A percentile compares a stretch with the other conserved stretches of the same genome.
phyloP scores from a whole-genome alignment of 768 basidiomycete genomes.

The Phlegmacium glaucopus region DNA sequence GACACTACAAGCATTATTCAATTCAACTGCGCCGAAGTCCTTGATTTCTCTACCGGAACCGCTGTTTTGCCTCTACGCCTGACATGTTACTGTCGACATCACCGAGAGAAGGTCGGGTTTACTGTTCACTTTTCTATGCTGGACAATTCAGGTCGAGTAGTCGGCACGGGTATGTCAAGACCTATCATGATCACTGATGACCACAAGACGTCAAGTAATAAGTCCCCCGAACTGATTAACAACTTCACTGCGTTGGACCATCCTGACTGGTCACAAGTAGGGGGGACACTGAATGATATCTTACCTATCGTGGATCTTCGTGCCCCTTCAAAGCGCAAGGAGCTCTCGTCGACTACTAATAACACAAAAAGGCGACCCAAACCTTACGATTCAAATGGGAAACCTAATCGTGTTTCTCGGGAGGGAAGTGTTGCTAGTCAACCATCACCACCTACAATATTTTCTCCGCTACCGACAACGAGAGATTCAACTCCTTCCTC shows the following conservation, averaged over 20 bases:
- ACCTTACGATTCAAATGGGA: slow-evolving; percentile 59
- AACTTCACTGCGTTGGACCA: slow-evolving; percentile 34
- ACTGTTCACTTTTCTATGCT: slow-evolving; percentile 85
- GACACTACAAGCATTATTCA: slow-evolving; percentile 86
- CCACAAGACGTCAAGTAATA: slow-evolving; percentile 75
- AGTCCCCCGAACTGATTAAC: slow-evolving; percentile 29
- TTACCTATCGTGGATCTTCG: slow-evolving; percentile 28
- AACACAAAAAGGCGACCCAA: slow-evolving; percentile 60
- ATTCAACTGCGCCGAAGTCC: slow-evolving; percentile 89
- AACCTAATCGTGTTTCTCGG: slow-evolving; percentile 41
- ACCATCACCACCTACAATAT: slow-evolving; percentile 44
- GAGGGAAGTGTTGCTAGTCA: slow-evolving; percentile 54
- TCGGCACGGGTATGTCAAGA: slow-evolving; percentile 78
- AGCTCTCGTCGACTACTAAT: slow-evolving; percentile 21
- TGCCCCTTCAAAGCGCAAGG: slow-evolving; percentile 49
- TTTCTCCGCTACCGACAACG: slow-evolving; percentile 40
- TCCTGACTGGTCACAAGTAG: slow-evolving; percentile 48
- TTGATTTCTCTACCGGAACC: slow-evolving; percentile 87
- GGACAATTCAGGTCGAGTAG: slow-evolving; percentile 72
- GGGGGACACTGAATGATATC: slow-evolving; percentile 22
- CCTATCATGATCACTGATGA: slow-evolving; percentile 99
- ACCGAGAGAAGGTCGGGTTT: slow-evolving; percentile 95
- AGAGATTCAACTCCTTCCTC: slow-evolving; percentile 44
- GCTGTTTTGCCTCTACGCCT: slow-evolving; percentile 90
- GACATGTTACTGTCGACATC: slow-evolving; percentile 98